phyloP scores from a whole-genome alignment of 257 asterid species.

The Ballota nigra region DNA sequence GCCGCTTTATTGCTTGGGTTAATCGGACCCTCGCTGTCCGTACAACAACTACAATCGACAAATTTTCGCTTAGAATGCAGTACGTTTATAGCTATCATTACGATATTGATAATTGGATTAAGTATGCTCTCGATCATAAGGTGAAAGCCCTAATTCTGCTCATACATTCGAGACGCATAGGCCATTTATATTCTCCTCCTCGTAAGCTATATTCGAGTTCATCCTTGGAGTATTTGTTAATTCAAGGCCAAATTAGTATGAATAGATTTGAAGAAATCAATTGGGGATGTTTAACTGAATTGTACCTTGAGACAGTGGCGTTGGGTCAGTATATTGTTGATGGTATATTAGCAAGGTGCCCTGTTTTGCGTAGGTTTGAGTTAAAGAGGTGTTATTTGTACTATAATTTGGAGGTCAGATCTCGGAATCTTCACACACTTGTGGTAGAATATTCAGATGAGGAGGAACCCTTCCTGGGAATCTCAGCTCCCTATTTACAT shows the following conservation, averaged over 20 bases:
- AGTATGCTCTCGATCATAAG: neutral
- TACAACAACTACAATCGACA: neutral
- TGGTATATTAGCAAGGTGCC: neutral
- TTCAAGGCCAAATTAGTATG: neutral
- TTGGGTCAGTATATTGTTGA: neutral
- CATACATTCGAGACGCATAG: neutral
- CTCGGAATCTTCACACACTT: neutral
- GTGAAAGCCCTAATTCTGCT: neutral
- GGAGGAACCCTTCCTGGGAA: neutral
- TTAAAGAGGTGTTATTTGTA: neutral
- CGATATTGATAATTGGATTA: conserved; percentile 6
- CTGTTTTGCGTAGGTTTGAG: neutral
- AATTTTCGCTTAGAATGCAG: neutral
- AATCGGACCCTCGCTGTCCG: neutral
- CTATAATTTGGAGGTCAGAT: neutral
- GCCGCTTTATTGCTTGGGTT: neutral
- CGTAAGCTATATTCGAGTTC: neutral
- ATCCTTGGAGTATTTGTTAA: neutral
- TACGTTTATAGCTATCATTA: neutral
- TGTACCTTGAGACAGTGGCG: neutral
- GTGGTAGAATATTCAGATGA: neutral
- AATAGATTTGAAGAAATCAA: too few species aligned
- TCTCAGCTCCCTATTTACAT: neutral
- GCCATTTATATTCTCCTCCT: neutral
- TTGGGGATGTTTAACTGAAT: neutral